Conservation (phyloP, 192 early-diverging fungal genomes). For the Mortierella antarctica region DNA sequence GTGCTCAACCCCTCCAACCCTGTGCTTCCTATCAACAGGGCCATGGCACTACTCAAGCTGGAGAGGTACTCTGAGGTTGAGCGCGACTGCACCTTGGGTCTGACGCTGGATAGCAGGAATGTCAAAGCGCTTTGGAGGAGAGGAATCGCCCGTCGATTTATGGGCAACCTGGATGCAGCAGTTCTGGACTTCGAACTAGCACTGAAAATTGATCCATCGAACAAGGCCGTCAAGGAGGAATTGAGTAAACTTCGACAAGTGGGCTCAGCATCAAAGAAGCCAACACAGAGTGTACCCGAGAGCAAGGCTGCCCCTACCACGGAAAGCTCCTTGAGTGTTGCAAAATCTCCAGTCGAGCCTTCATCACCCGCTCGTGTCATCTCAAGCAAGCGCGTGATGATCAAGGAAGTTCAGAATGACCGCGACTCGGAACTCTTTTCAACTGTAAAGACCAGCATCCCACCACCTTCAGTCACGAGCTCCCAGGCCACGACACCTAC, state of each 20-base stretch:
- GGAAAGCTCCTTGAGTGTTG: neutral
- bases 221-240: constrained; percentile 73
- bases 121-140: constrained; percentile 85
- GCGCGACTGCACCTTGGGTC: constrained; percentile 69
- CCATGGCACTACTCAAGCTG: constrained; percentile 85
- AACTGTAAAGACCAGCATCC: neutral
- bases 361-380: constrained; percentile 10
- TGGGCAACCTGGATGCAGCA: constrained; percentile 65
- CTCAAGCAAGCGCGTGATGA: constrained; percentile 60
- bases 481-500: neutral
- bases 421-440: constrained; percentile 19
- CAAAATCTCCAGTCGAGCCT: neutral
- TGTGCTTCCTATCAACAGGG: constrained; percentile 77
- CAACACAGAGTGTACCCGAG: neutral
- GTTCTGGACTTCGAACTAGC: constrained; percentile 72
- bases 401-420: constrained; percentile 64
- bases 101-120: constrained; percentile 73
- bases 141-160: constrained; percentile 68
- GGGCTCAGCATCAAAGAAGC: neutral
- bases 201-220: constrained; percentile 72
- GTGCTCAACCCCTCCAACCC: constrained; percentile 67
- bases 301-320: no score
- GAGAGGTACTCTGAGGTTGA: constrained; percentile 72
- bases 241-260: constrained; percentile 50
- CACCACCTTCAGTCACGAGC: neutral